Evolutionary conservation across 805 yeast genomes (phyloP), one percentile per base, ranked within the genome.

Genomic region (Wickerhamomyces ciferrii): DNA sequence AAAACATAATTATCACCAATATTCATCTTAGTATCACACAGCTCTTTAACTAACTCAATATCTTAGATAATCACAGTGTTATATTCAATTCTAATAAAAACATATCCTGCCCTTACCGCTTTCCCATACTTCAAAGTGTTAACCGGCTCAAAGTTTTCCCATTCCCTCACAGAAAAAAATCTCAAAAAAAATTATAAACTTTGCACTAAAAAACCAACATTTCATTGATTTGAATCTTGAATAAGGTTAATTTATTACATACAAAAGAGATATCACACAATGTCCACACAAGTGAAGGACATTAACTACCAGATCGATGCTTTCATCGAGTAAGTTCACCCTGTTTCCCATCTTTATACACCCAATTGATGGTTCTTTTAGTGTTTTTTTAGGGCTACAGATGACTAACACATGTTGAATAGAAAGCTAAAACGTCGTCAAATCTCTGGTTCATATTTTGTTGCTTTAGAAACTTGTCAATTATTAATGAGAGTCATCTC

Each of bases 381-480:
- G 8, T 23, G 5, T 23, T 23, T 8, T 23, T 8, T 23, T 23
- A 23, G 25, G 25, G 25, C 25, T n/a, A 23, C 8, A 6, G 7
- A 27, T 27, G 31, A 27, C 31, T 27, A 27, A 27, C 31, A n/a
- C 31, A 27, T 8, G 7, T 27, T 13, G 25, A 23, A 27, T 7
- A 56, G 61, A 24, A 76, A 78, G 56, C 75, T 92, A 54, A 91
- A 89, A 63, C 83, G 97, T 55, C 82, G 92, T 48, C 96, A 91
- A 63, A 75, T 90, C 40, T 67, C 75, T 5, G 96, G 96, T 2
- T 87, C 96, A 14, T 84, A 83, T 54, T 75, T 74, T 17, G 87
- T 89, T 40, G 97, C 98, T 0, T 71, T 88, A 34, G 94, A 87
- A 45, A 87, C 96, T 8, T 84, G 96, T 18, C 96, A 89, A 55